These are phyloP conservation scores for Wickerhamomyces subpelliculosus DNA, from an alignment of 805 yeast genomes.

Conservation along the genomic window DNA sequence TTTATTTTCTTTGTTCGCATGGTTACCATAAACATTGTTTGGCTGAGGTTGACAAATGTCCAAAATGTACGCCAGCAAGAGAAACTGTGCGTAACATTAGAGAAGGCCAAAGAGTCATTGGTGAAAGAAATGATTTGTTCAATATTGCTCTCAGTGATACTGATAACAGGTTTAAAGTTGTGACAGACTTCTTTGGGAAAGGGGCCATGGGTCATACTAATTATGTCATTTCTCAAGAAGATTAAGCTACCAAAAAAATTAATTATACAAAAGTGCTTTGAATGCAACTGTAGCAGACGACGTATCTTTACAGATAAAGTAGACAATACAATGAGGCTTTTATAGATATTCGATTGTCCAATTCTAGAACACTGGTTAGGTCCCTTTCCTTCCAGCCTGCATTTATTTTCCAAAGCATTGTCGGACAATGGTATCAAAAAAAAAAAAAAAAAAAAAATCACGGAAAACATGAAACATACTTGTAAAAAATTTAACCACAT, in stretches of 20 bases:
- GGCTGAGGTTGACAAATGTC: conserved; percentile 55
- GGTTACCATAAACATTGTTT: conserved; percentile 81
- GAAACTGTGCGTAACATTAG: conserved; percentile 58
- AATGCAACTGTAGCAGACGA: too few species aligned
- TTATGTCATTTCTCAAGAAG: conserved; percentile 1
- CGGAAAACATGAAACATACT: not conserved
- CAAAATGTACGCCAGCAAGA: conserved; percentile 65
- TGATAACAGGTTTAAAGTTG: conserved; percentile 61
- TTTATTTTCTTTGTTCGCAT: conserved; percentile 83
- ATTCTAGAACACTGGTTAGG: too few species aligned
- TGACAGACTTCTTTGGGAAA: conserved; percentile 78
- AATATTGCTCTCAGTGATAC: conserved; percentile 42
- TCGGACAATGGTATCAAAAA: too few species aligned
- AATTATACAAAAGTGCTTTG: too few species aligned
- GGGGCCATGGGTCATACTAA: conserved; percentile 65
- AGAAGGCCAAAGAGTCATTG: conserved; percentile 51
- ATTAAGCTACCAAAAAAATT: too few species aligned
- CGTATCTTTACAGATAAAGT: too few species aligned
- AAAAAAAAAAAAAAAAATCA: too few species aligned
- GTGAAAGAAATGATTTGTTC: conserved; percentile 59
- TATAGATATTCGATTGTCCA: too few species aligned
- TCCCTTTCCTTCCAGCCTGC: too few species aligned
- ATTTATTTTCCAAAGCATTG: too few species aligned
- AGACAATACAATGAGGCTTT: too few species aligned
- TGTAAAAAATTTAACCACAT: too few species aligned